These are phyloP conservation scores for Elsinoe ampelina DNA, from an alignment of 2,329 filamentous ascomycete genomes.

Conservation along the genomic window DNA sequence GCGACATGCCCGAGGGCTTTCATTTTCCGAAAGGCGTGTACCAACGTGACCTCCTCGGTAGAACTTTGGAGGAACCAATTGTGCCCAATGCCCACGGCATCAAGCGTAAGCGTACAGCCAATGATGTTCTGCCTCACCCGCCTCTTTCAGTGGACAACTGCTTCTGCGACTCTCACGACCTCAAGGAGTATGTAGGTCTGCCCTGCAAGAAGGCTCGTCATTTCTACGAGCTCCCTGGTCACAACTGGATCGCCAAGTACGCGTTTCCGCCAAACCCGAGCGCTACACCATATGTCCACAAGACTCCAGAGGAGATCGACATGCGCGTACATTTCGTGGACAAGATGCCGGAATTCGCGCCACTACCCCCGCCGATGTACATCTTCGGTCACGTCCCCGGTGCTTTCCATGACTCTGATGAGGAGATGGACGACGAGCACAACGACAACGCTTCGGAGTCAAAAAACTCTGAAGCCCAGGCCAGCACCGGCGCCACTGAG, in stretches of 20 bases:
- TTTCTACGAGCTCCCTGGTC: neutral
- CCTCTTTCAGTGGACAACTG: neutral
- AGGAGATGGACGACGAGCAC: neutral
- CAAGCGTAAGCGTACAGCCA: neutral
- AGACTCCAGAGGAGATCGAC: neutral
- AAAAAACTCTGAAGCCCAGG: constrained; percentile 3
- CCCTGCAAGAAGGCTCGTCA: constrained; percentile 1
- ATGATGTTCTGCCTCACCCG: neutral
- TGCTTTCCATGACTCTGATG: neutral
- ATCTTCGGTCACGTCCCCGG: neutral
- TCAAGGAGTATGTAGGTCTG: neutral
- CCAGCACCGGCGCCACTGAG: neutral
- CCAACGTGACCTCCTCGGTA: neutral
- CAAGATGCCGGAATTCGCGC: neutral
- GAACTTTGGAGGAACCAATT: neutral
- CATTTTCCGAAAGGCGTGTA: neutral
- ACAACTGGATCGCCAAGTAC: neutral
- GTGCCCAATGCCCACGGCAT: neutral
- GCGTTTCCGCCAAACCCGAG: neutral
- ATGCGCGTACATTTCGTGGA: neutral
- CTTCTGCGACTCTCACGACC: neutral
- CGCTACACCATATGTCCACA: neutral
- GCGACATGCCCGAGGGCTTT: neutral
- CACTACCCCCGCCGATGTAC: neutral
- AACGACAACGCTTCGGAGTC: neutral